Base-by-base conservation (phyloP, 495 filamentous ascomycete genomes). In the Thozetella sp. region DNA sequence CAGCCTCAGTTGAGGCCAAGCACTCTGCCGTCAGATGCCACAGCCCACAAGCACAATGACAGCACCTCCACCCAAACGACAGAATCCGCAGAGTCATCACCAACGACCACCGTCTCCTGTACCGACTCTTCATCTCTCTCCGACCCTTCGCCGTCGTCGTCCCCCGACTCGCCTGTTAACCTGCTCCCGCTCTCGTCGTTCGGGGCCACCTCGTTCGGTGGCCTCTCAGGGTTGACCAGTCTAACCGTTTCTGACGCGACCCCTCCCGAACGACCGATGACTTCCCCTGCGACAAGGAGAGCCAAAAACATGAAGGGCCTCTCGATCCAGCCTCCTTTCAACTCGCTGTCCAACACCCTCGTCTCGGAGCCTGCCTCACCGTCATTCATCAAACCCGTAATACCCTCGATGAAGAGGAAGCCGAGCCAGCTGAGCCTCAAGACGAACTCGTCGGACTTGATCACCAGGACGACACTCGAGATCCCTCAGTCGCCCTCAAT, bases 91-190 rank as follows among this genome's bases (percentile, higher is more conserved):
- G 93, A 97, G 66, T 96, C 93, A 9, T 98, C 95, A 20, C 95
- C 95, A 0, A 97, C 95, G 19, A 98, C 93, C 2, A 97, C 94
- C 1, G 84, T 93, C n/a, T 97, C 93, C 15, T 97, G 93, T 13
- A 90, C 93, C 46, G 95, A 94, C 68, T 93, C 93, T 10, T 90
- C 90, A 17, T 90, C 90, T 19, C 82, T 92, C 24, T 92, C 93
- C n/a, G 93, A 97, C 59, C 87, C 91, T 10, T 97, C 95, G 3
- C 93, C 94, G 6, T 91, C 89, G 17, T 95, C 95, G 1, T 97
- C 94, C 1, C 92, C 93, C 17, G 92, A 97, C 71, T 94, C 93
- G 10, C 90, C 92, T 11, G 82, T 88, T 20, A 86, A 90, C 48
- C 70, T 85, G 24, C 72, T 85, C 55, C 82, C 86, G 15, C 75